Evolutionary conservation across 805 yeast species (phyloP).

Genomic region (Starmerella floricola): DNA sequence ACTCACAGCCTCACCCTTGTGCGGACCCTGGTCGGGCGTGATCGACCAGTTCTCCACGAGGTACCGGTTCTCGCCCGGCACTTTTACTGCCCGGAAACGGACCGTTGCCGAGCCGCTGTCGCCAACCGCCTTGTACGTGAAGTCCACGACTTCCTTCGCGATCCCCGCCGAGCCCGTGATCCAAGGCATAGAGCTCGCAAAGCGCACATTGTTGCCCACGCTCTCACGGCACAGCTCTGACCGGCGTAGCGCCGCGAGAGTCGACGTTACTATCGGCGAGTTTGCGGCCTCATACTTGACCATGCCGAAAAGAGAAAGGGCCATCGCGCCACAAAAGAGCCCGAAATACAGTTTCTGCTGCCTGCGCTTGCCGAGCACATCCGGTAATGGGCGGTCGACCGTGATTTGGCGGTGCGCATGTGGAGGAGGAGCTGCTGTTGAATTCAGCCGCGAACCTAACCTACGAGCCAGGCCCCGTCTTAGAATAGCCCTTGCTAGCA

Average conservation of each 20-base stretch:
- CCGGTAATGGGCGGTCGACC: slow-evolving; percentile 68
- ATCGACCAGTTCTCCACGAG: slow-evolving; percentile 53
- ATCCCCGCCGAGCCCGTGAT: slow-evolving; percentile 74
- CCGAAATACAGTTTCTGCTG: slow-evolving; percentile 44
- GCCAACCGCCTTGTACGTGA: slow-evolving; percentile 61
- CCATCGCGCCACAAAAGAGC: slow-evolving; percentile 43
- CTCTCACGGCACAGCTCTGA: slow-evolving; percentile 48
- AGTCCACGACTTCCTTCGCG: slow-evolving; percentile 67
- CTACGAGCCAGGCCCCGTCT: too few relatives aligned
- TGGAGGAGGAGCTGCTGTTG: background rate
- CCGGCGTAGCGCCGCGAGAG: slow-evolving; percentile 74
- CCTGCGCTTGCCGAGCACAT: slow-evolving; percentile 35
- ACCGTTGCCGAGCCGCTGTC: slow-evolving; percentile 42
- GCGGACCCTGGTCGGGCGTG: slow-evolving; percentile 35
- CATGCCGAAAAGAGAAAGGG: slow-evolving; percentile 47
- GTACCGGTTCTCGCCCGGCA: slow-evolving; percentile 45
- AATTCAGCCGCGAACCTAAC: background rate
- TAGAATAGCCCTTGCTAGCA: too few relatives aligned
- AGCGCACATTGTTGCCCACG: slow-evolving; percentile 67
- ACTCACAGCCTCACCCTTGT: slow-evolving; percentile 28
- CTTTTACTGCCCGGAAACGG: slow-evolving; percentile 59
- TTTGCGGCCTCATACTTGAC: slow-evolving; percentile 88
- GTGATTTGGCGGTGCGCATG: slow-evolving; percentile 37
- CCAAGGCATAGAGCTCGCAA: slow-evolving; percentile 75
- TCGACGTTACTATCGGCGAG: slow-evolving; percentile 78